phyloP scores from a whole-genome alignment of 306 rosid genomes.

The Prunus salicina region DNA sequence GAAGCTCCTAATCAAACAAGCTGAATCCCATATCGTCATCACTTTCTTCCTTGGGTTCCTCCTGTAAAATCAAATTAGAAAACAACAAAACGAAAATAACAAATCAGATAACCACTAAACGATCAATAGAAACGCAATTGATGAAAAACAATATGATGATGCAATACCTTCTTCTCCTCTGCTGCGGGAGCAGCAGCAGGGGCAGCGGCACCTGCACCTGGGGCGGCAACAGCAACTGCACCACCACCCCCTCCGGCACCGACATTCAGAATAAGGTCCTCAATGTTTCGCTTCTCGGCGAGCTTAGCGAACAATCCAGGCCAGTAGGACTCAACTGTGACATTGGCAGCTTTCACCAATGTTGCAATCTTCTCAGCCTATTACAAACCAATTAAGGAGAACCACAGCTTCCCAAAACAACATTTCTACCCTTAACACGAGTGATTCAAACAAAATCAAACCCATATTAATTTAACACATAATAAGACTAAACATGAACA shows the following conservation, averaged over 20 bases:
- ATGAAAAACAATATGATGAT: no score
- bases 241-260: conserved; percentile 65
- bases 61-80: conserved; percentile 35
- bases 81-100: neutral
- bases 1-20: conserved; percentile 55
- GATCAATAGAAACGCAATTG: neutral
- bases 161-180: conserved; percentile 70
- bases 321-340: conserved; percentile 67
- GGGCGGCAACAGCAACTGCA: conserved; percentile 54
- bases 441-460: neutral
- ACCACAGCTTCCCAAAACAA: neutral
- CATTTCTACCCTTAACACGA: neutral
- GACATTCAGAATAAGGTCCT: conserved; percentile 57
- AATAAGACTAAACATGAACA: neutral
- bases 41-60: conserved; percentile 70
- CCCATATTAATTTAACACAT: neutral
- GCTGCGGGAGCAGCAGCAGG: conserved; percentile 59
- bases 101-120: conserved; percentile 12
- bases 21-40: conserved; percentile 74
- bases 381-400: conserved; percentile 27
- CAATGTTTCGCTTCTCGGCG: conserved; percentile 61
- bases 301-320: conserved; percentile 68
- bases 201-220: conserved; percentile 35
- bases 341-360: conserved; percentile 56
- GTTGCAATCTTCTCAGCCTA: conserved; percentile 70